Base-by-base conservation (phyloP, 208 protist species). In the Zelonia costaricensis region DNA sequence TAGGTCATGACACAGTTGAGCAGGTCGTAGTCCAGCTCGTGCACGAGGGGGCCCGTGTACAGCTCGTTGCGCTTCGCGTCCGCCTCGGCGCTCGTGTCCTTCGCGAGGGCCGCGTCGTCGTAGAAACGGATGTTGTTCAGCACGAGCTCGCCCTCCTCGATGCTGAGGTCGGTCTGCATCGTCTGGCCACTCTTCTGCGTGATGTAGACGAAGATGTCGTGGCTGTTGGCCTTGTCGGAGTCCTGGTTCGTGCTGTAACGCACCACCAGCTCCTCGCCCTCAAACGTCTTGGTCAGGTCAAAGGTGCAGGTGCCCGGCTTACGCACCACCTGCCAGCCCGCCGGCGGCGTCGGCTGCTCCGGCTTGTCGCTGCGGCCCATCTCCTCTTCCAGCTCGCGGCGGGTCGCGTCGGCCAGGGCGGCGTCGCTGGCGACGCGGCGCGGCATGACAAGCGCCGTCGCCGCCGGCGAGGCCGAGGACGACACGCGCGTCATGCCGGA, bases 331-430 rank as follows among this genome's bases (percentile, higher is more conserved):
- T 74, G 70, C 91, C 91, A 96, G 9, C 88, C 88, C 3, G 39
- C 60, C 13, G 91, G 91, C 36, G 82, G 60, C 33, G 74, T 75
- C 8, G 91, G 91, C 69, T 87, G 76, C 74, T 77, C 69, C n/a
- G 83, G 82, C 57, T 84, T 85, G 63, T 68, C 81, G 48, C 66
- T 79, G 45, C 90, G 86, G 51, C 75, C 74, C 66, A 84, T 76
- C 74, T 96, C 91, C 48, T 94, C 91, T 59, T 92, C 82, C 43
- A 96, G 51, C 77, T 96, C 86, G 42, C 76, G 76, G 28, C 75
- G 78, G 13, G 75, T 80, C 12, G 75, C 76, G 8, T 84, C 76
- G 12, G 74, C 67, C 16, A 96, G 72, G 13, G 66, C 74, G 30
- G 71, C 69, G 63, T 90, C 56, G 45, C 77, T 78, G 15, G 78